Base-by-base conservation (phyloP, 768 basidiomycete genomes). In the Heimioporus sp. region DNA sequence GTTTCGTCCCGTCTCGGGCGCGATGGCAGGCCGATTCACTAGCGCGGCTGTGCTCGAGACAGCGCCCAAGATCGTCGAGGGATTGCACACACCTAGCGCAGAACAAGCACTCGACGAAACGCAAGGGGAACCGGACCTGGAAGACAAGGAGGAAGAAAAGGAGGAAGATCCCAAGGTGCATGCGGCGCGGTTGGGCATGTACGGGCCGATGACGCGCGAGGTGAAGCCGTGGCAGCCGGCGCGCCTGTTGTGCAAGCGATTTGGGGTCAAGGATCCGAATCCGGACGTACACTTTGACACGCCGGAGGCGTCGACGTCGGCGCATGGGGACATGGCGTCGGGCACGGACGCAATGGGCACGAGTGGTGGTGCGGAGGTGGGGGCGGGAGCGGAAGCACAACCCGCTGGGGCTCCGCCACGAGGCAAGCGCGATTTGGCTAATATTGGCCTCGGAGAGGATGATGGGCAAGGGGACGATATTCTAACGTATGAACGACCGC, bases 1-100 rank as follows among this genome's bases (percentile, higher is more conserved):
- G 28, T 98, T 98, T 74, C 92, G 92, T 61, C 97, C 97, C 0
- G 82, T 95, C 58, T 81, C 85, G 0, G 91, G 88, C 3, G 91
- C 92, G 15, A 98, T 98, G 91, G 92, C 93, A 0, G 87, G 85
- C 19, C 80, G 96, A n/a, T 98, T 98, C 69, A 92, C 89, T 6
- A 87, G 82, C 51, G 90, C 91, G 0, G 80, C 80, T 0, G 76
- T 85, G 13, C 70, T 90, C n/a, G 90, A 92, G 24, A 65, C 70
- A 5, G 86, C 80, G 1, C 80, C 86, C 5, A 77, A 80, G 49
- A 65, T 82, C 12, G 62, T 81, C 30, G 87, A 86, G 64, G 91
- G 91, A 2, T 64, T 92, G 44, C 81, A 89, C 58, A 80, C 76
- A 36, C 86, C 87, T 0, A 68, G 73, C 7, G 59, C 63, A 1